Evolutionary conservation across 2,329 filamentous ascomycete genomes (phyloP).

Genomic region (Alternaria triticina): DNA sequence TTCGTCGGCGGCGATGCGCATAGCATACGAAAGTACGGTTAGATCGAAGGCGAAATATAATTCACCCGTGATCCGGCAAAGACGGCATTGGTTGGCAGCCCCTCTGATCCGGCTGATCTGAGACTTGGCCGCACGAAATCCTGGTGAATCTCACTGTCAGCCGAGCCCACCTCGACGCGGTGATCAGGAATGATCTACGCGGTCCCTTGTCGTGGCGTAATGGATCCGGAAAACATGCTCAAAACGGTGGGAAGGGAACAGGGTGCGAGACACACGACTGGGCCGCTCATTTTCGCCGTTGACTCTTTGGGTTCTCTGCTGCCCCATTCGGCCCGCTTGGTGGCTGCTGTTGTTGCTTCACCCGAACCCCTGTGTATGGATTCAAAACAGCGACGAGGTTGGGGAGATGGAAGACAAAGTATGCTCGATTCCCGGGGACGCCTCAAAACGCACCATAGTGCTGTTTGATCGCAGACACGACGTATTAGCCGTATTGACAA

Average conservation of each 20-base stretch:
- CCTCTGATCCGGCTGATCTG: conserved; percentile 44
- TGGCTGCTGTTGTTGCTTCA: conserved; percentile 5
- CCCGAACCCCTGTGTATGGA: conserved; percentile 4
- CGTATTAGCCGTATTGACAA: not conserved
- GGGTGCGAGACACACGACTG: conserved; percentile 23
- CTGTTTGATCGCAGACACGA: not conserved
- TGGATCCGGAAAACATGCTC: conserved; percentile 38
- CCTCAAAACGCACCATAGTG: not conserved
- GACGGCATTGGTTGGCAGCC: conserved; percentile 16
- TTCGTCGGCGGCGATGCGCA: conserved; percentile 25
- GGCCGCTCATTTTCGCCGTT: conserved; percentile 19
- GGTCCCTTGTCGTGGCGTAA: conserved; percentile 40
- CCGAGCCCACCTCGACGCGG: conserved; percentile 34
- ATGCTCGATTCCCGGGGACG: not conserved
- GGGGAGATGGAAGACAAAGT: not conserved
- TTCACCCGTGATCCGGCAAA: conserved; percentile 18
- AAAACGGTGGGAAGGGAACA: conserved; percentile 38
- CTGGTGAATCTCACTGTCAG: conserved; percentile 35
- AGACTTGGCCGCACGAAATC: conserved; percentile 35
- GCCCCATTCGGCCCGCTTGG: conserved; percentile 15
- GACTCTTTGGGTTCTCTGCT: conserved; percentile 11
- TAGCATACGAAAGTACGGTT: conserved; percentile 12
- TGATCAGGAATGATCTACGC: conserved; percentile 44
- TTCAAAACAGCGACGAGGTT: not conserved
- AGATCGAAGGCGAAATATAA: conserved; percentile 10